Percentiles rank a stretch among this genome's conserved stretches.
phyloP scores from a whole-genome alignment of 2,329 filamentous ascomycete species.

The Sordariomycetes sp. region DNA sequence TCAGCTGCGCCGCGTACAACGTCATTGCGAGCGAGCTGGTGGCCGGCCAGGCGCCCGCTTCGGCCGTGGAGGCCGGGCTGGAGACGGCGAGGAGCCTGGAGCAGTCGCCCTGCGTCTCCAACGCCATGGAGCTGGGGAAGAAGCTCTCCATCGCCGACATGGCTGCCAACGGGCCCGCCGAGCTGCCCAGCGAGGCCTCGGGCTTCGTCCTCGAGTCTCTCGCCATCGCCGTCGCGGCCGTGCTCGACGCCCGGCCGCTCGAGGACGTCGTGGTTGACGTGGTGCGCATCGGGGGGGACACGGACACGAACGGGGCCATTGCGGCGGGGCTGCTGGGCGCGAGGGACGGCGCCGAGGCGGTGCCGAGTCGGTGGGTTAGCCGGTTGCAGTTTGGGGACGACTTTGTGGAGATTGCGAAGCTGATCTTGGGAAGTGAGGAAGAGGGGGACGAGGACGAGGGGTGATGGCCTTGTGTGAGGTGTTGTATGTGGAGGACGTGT shows the following conservation, averaged over 20 bases:
- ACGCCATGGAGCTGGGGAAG: slow-evolving; percentile 15
- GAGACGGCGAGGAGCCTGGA: slow-evolving; percentile 12
- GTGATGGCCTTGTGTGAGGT: neutral
- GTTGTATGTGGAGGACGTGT: neutral
- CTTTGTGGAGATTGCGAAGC: slow-evolving; percentile 13
- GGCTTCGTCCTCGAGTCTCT: slow-evolving; percentile 31
- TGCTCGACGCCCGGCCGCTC: slow-evolving; percentile 23
- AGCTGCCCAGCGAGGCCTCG: slow-evolving; percentile 15
- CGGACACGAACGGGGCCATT: slow-evolving; percentile 32
- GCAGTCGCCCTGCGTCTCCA: slow-evolving; percentile 3
- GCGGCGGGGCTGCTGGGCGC: slow-evolving; percentile 30
- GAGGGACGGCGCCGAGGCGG: slow-evolving; percentile 23
- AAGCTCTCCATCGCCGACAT: slow-evolving; percentile 12
- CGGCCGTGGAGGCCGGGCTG: slow-evolving; percentile 17
- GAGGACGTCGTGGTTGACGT: slow-evolving; percentile 32
- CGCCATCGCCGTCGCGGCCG: slow-evolving; percentile 23
- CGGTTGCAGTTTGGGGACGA: slow-evolving; percentile 24
- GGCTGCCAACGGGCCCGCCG: slow-evolving; percentile 16
- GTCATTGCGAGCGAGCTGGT: slow-evolving; percentile 19
- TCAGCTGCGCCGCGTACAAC: slow-evolving; percentile 26
- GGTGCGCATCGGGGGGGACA: slow-evolving; percentile 27
- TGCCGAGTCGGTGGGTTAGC: slow-evolving; percentile 25
- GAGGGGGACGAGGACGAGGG: too few species aligned
- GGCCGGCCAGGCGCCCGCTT: slow-evolving; percentile 8
- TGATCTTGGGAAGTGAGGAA: neutral